Percentiles rank a stretch among this genome's conserved stretches.
phyloP scores from a whole-genome alignment of 2,329 filamentous ascomycete genomes.

The Fusarium sp. region DNA sequence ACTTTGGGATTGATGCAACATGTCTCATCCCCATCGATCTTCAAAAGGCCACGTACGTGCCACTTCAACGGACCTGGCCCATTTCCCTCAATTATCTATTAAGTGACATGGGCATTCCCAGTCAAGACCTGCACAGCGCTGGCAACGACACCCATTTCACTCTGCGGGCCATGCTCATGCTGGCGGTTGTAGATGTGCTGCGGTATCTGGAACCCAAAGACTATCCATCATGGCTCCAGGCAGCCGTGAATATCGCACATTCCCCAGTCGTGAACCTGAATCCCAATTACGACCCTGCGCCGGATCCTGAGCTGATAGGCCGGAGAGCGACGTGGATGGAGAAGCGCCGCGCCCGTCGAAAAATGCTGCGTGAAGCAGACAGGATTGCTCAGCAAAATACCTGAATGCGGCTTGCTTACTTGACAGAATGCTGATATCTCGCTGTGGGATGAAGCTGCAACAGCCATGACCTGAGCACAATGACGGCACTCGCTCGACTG shows the following conservation, averaged over 20 bases:
- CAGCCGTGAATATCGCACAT: constrained; percentile 19
- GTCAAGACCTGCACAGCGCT: constrained; percentile 17
- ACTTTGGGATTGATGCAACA: constrained; percentile 1
- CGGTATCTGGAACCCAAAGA: background rate
- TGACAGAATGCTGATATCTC: background rate
- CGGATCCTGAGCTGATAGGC: too few relatives aligned
- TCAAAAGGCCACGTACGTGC: constrained; percentile 6
- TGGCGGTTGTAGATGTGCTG: constrained; percentile 51
- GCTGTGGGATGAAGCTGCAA: background rate
- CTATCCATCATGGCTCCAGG: constrained; percentile 6
- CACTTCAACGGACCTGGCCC: background rate
- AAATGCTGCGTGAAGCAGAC: too few relatives aligned
- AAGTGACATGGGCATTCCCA: background rate
- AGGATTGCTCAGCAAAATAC: too few relatives aligned
- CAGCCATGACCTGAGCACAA: background rate
- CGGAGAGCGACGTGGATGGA: too few relatives aligned
- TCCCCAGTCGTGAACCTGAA: background rate
- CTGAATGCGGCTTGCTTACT: background rate
- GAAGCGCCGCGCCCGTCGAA: too few relatives aligned
- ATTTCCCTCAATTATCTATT: background rate
- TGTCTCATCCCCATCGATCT: constrained; percentile 5
- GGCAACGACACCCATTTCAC: constrained; percentile 49
- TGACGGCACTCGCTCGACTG: background rate
- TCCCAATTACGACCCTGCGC: background rate
- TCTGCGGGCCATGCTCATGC: constrained; percentile 48